Percentiles rank a stretch among this genome's conserved stretches.
Conservation (phyloP, 768 basidiomycete genomes). For the Steccherinum ochraceum region DNA sequence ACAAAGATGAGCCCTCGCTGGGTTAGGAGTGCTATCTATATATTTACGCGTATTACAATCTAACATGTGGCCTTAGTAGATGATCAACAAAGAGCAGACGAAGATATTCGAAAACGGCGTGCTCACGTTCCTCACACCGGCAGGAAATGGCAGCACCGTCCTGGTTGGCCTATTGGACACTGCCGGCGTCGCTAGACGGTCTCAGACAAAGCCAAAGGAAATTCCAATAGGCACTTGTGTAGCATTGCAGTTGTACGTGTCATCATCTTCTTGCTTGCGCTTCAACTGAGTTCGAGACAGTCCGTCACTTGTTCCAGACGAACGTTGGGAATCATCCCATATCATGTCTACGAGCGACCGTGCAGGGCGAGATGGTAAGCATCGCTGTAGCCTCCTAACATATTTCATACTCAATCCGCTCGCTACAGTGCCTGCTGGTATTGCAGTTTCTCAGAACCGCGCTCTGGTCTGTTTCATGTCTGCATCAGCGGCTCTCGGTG, state of each 20-base stretch:
- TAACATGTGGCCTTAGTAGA: slow-evolving; percentile 2
- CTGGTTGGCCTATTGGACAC: slow-evolving; percentile 43
- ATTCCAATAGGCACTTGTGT: slow-evolving; percentile 34
- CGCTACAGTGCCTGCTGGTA: slow-evolving; percentile 49
- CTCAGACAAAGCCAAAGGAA: slow-evolving; percentile 29
- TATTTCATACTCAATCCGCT: background rate
- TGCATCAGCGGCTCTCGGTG: slow-evolving; percentile 24
- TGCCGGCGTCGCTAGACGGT: slow-evolving; percentile 33
- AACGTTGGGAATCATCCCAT: slow-evolving; percentile 41
- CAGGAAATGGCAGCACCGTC: slow-evolving; percentile 28
- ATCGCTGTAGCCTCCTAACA: background rate
- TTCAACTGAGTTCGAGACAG: background rate
- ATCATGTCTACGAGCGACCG: slow-evolving; percentile 38
- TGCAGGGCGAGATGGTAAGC: slow-evolving; percentile 36
- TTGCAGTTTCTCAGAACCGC: slow-evolving; percentile 52
- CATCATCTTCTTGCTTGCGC: background rate
- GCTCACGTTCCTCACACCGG: slow-evolving; percentile 39
- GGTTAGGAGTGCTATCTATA: slow-evolving; percentile 20
- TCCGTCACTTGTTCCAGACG: slow-evolving; percentile 34
- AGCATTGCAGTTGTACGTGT: background rate
- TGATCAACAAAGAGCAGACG: slow-evolving; percentile 5
- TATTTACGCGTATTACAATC: background rate
- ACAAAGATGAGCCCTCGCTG: slow-evolving; percentile 10
- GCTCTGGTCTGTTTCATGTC: slow-evolving; percentile 49
- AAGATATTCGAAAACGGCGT: slow-evolving; percentile 40